These are phyloP conservation scores for Pythium angustatum DNA, from an alignment of 352 stramenopile species.

Conservation along the genomic window DNA sequence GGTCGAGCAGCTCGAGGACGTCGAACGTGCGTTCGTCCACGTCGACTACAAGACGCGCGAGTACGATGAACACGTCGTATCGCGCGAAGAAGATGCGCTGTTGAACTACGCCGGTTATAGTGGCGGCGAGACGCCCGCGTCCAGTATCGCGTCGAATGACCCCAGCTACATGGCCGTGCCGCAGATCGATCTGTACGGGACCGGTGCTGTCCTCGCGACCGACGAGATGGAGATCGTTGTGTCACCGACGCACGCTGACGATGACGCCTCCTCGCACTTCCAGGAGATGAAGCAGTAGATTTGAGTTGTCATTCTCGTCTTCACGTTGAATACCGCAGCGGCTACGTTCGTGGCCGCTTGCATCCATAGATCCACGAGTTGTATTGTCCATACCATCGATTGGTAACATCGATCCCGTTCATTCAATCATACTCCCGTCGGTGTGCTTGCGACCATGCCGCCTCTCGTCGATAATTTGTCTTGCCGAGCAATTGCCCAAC, in stretches of 20 bases:
- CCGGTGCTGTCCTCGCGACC: neutral
- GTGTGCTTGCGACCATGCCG: no score
- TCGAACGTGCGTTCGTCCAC: slow-evolving; percentile 92
- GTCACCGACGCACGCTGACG: slow-evolving; percentile 82
- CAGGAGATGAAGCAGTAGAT: slow-evolving; percentile 34
- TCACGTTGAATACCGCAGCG: no score
- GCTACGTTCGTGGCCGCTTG: no score
- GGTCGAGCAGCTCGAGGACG: slow-evolving; percentile 80
- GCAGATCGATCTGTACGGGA: slow-evolving; percentile 43
- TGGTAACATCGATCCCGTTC: no score
- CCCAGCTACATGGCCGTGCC: slow-evolving; percentile 54
- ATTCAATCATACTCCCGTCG: no score
- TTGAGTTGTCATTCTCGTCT: no score
- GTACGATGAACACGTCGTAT: slow-evolving; percentile 79
- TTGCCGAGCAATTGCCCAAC: no score
- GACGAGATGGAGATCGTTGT: slow-evolving; percentile 25
- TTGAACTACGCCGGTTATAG: slow-evolving; percentile 32
- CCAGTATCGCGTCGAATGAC: slow-evolving; percentile 8
- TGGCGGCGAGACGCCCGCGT: slow-evolving; percentile 22
- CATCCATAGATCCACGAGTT: no score
- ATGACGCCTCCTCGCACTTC: slow-evolving; percentile 21
- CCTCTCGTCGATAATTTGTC: no score
- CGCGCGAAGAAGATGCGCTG: slow-evolving; percentile 55
- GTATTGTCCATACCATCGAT: no score
- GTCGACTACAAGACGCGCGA: slow-evolving; percentile 89